phyloP scores from a whole-genome alignment of 208 protist species.

The Naegleria gruberi region DNA sequence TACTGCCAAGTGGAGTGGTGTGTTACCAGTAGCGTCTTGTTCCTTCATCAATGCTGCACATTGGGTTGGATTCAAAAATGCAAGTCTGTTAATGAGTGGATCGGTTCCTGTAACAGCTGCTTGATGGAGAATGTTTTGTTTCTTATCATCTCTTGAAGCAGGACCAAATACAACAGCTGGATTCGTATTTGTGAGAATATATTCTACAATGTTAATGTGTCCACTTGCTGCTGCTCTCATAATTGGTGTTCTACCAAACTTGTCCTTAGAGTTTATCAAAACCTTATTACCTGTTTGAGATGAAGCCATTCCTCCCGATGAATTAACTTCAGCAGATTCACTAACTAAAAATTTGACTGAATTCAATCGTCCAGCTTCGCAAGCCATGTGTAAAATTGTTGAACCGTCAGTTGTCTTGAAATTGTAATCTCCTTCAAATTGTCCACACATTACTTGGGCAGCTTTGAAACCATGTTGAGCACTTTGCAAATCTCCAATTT shows the following conservation, averaged over 20 bases:
- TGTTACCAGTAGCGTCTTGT: background rate
- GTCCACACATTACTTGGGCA: background rate
- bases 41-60: background rate
- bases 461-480: background rate
- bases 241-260: background rate
- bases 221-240: background rate
- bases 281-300: background rate
- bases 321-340: background rate
- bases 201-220: background rate
- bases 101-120: background rate
- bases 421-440: background rate
- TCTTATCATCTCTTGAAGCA: background rate
- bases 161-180: background rate
- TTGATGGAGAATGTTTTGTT: background rate
- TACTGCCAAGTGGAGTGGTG: background rate
- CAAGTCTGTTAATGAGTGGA: background rate
- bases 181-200: background rate
- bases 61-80: background rate
- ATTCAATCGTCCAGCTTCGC: background rate
- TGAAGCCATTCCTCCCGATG: background rate
- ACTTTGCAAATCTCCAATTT: background rate
- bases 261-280: background rate
- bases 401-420: background rate
- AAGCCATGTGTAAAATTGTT: background rate
- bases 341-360: background rate